Evolutionary conservation across 1,139 yeast species (phyloP).

Genomic region (Scheffersomyces quercinus): DNA sequence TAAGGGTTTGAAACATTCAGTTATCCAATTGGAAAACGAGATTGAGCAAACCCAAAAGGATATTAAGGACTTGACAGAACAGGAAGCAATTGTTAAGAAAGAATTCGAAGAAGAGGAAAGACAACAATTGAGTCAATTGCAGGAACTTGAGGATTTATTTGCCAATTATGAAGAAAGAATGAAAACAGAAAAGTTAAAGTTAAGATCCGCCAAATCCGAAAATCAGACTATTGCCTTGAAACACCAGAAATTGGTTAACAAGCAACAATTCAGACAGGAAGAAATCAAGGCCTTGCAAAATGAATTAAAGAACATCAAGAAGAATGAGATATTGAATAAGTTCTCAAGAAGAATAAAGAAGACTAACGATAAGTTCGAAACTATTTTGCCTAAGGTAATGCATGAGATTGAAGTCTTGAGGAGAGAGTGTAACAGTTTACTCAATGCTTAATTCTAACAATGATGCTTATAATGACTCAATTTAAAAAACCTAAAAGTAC

Average conservation of each 20-base stretch:
- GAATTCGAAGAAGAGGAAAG: conserved; percentile 23
- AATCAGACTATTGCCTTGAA: conserved; percentile 21
- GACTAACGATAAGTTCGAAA: conserved; percentile 40
- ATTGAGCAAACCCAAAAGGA: conserved; percentile 26
- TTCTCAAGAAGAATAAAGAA: conserved; percentile 30
- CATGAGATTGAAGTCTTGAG: conserved; percentile 15
- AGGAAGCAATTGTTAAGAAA: conserved; percentile 18
- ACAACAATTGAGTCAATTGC: conserved; percentile 21
- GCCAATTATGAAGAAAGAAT: conserved; percentile 27
- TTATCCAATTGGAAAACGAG: conserved; percentile 42
- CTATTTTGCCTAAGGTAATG: conserved; percentile 36
- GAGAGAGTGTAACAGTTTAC: conserved; percentile 9
- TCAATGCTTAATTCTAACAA: neutral
- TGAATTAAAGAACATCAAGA: conserved; percentile 33
- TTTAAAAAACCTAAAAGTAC: too few relatives aligned
- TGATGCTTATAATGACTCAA: too few relatives aligned
- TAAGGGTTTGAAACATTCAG: conserved; percentile 44
- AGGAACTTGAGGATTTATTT: conserved; percentile 24
- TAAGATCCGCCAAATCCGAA: conserved; percentile 27
- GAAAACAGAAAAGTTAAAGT: conserved; percentile 20
- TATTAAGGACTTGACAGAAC: conserved; percentile 17
- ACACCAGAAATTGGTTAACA: conserved; percentile 27
- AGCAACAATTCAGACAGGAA: conserved; percentile 24
- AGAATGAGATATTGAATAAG: conserved; percentile 26
- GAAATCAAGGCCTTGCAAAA: conserved; percentile 26